These are phyloP conservation scores for Athelia sp. DNA, from an alignment of 1,284 basidiomycete species.

Conservation along the genomic window DNA sequence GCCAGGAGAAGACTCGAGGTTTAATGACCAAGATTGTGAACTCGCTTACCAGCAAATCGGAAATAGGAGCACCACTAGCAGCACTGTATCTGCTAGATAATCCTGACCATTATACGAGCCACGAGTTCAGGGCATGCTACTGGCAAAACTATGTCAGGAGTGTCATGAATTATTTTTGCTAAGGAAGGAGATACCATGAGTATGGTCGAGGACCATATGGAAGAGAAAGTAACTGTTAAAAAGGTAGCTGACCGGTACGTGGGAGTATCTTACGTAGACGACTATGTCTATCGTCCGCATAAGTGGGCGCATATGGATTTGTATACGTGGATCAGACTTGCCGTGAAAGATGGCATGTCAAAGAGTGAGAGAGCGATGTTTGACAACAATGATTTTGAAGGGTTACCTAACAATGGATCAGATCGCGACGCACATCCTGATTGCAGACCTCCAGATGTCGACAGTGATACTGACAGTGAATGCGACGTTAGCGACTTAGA, in stretches of 20 bases:
- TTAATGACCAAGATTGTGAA: constrained; percentile 5
- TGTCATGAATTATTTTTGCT: no score
- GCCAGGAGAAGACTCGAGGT: no score
- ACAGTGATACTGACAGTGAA: no score
- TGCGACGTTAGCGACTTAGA: no score
- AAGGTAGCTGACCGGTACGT: neutral
- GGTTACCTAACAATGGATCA: no score
- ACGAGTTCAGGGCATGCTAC: constrained; percentile 20
- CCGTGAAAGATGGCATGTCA: no score
- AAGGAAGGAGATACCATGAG: no score
- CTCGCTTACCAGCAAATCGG: constrained; percentile 19
- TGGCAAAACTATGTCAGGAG: constrained; percentile 21
- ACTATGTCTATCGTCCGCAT: neutral
- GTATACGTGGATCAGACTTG: neutral
- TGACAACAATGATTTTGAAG: no score
- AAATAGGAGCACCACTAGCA: constrained; percentile 24
- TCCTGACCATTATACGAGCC: constrained; percentile 25
- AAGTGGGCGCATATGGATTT: neutral
- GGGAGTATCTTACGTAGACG: neutral
- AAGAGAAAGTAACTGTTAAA: neutral
- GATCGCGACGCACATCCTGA: no score
- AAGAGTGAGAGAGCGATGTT: no score
- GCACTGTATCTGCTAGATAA: constrained; percentile 21
- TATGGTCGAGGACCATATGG: no score
- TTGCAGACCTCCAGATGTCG: no score